These are phyloP conservation scores for Dichomitus squalens DNA, from an alignment of 1,284 basidiomycete genomes.

Conservation along the genomic window DNA sequence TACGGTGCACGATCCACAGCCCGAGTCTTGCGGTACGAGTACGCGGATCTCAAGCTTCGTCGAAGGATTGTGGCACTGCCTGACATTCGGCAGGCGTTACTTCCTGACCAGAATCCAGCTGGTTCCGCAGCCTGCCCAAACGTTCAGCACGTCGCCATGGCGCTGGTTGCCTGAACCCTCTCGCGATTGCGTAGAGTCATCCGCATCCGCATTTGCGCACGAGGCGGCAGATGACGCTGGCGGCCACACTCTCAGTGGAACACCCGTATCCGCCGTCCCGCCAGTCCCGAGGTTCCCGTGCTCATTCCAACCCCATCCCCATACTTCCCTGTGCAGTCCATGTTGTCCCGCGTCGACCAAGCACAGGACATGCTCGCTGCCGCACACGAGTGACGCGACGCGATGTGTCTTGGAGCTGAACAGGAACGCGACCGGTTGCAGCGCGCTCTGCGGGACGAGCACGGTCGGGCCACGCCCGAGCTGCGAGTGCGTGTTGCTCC, in stretches of 20 bases:
- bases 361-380: conserved; percentile 80
- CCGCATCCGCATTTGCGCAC: not conserved
- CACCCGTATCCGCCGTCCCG: conserved; percentile 51
- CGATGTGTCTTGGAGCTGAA: conserved; percentile 23
- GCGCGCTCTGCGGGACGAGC: too few species aligned
- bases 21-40: too few species aligned
- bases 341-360: conserved; percentile 19
- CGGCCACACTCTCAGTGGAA: conserved; percentile 59
- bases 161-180: not conserved
- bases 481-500: conserved; percentile 72
- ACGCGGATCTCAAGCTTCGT: too few species aligned
- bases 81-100: too few species aligned
- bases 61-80: too few species aligned
- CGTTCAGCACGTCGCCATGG: conserved; percentile 18
- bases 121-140: conserved; percentile 78
- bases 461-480: conserved; percentile 56
- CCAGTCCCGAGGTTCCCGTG: conserved; percentile 87
- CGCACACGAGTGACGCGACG: conserved; percentile 54
- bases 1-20: too few species aligned
- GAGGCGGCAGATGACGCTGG: not conserved
- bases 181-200: not conserved
- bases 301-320: conserved; percentile 95
- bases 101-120: conserved; percentile 58
- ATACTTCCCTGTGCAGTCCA: conserved; percentile 49
- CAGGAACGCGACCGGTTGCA: conserved; percentile 40